Base-by-base conservation (phyloP, 208 protist genomes). In the Wallacemonas sp. region DNA sequence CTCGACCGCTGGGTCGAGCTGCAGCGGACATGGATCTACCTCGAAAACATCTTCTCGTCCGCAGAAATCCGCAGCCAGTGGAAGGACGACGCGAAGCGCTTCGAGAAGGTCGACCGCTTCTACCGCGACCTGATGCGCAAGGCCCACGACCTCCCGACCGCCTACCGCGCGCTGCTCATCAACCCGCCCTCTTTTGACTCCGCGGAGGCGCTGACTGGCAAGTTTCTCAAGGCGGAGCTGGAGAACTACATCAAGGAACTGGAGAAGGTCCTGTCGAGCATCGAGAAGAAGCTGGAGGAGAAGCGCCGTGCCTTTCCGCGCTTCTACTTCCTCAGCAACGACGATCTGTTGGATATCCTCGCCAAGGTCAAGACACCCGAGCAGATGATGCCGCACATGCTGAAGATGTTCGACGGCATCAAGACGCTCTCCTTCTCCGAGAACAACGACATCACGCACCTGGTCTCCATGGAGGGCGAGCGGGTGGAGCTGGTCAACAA, bases 321-420 rank as follows among this genome's bases (percentile, higher is more conserved):
- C 61, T 99, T 99, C 76, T 99, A 98, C 87, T 99, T 99, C 71
- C 87, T 98, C 41, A 97, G 92, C 75, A 97, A 97, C 71, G 88
- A 95, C 71, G 98, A 99, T 65, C 76, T 99, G 52, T 87, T 99
- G 8, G 97, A 99, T 70, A 97, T 99, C 49, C 81, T 99, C n/a
- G 92, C 98, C 32, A 98, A 99, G 87, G 97, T 98, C 22, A 98
- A 97, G 72, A 97, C 98, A 42, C 97, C 98, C 10, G 93, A 97
- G 64, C 84, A 97, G 54, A 98, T 99, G 72, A 98, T 99, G 88
- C 93, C 95, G 39, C 96, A 99, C 81, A 97, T 99, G 87, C 79
- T 92, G 25, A 99, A 99, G 80, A 99, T 98, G 92, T 99, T 99
- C 74, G 97, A 99, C 79, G 91, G 93, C 72, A 96, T 97, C 71